Evolutionary conservation across 2,329 filamentous ascomycete genomes (phyloP), one percentile per base, ranked within the genome.

Genomic region (Elsinoe ampelina): DNA sequence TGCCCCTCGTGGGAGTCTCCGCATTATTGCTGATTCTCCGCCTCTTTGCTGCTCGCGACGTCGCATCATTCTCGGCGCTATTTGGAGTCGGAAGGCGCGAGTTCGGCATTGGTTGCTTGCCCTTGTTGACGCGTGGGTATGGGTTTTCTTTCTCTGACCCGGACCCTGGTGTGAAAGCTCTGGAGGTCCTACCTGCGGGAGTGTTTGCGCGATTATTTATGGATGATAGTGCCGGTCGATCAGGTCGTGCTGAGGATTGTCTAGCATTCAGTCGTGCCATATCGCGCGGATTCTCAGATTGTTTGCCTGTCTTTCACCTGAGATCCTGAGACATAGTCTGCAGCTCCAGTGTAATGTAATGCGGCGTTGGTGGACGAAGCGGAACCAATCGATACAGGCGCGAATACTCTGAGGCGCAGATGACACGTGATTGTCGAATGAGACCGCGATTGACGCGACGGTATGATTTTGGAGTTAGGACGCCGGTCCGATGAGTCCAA

Each of bases 111-210:
- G 67, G 64, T 38, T 65, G 66, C 58, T 73, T 77, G 58, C 75
- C 73, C 62, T 79, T 81, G 13, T 65, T 65, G 20, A 65, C 62
- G 42, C 63, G 60, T 13, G 62, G 26, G 10, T 38, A 13, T 15
- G 63, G 66, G 20, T 67, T 67, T 3, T 62, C 60, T 60, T 77
- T 77, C 57, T 78, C 75, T 60, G 76, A 75, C 60, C 77, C 75
- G 8, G 72, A 73, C 8, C 60, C 67, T 34, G 45, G 56, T 43
- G 51, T 41, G 43, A 13, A 52, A 30, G 42, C 58, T 47, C 15
- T 47, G 3, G 26, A 34, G 17, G 38, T 47, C 32, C 63, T 58
- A 22, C 61, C 62, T 20, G 51, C 56, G 3, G 64, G 36, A 38
- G 59, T 57, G 32, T 60, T 60, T 43, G 59, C 59, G 45, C 58